Conservation (phyloP, 2,329 filamentous ascomycete species). For the Fusarium globosum region DNA sequence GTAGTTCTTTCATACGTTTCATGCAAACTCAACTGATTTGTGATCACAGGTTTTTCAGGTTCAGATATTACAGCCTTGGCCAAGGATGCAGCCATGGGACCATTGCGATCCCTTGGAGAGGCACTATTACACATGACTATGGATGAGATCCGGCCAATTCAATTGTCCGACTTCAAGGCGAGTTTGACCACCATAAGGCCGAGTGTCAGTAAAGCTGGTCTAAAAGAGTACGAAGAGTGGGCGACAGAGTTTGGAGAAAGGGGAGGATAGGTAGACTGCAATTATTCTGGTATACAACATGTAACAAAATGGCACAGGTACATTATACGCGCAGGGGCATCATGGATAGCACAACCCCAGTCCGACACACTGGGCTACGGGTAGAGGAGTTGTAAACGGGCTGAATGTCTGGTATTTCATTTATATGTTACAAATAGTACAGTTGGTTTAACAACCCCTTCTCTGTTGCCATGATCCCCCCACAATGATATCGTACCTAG, state of each 20-base stretch:
- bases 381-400: slow-evolving; percentile 18
- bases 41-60: slow-evolving; percentile 86
- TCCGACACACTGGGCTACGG: slow-evolving; percentile 1
- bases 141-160: slow-evolving; percentile 92
- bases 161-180: slow-evolving; percentile 82
- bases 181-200: slow-evolving; percentile 88
- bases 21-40: slow-evolving; percentile 6
- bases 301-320: slow-evolving; percentile 20
- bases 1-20: slow-evolving; percentile 38
- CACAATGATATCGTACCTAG: slow-evolving; percentile 35
- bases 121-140: slow-evolving; percentile 90
- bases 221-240: slow-evolving; percentile 95
- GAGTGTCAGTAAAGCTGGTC: slow-evolving; percentile 84
- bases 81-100: slow-evolving; percentile 98
- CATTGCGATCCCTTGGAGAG: slow-evolving; percentile 88
- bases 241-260: slow-evolving; percentile 92
- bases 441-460: slow-evolving; percentile 28
- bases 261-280: slow-evolving; percentile 75
- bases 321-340: slow-evolving; percentile 7
- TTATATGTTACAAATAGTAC: slow-evolving; percentile 41
- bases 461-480: slow-evolving; percentile 21
- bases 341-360: slow-evolving; percentile 1
- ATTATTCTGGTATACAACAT: slow-evolving; percentile 21
- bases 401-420: slow-evolving; percentile 30
- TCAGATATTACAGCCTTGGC: slow-evolving; percentile 96